phyloP scores from a whole-genome alignment of 1,284 basidiomycete species.

The Somion occarium region DNA sequence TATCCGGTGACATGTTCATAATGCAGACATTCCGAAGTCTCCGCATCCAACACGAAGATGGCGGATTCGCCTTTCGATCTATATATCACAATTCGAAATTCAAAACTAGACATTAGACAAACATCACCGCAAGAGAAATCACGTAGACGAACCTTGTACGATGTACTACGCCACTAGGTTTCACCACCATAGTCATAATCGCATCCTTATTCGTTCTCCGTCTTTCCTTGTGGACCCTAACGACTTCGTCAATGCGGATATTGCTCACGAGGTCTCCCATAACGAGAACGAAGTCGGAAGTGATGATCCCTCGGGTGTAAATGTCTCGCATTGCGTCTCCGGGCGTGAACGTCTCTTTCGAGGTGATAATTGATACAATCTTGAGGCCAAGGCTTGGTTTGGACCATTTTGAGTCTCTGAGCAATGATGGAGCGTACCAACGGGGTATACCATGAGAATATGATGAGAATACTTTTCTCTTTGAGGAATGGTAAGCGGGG shows the following conservation, averaged over 20 bases:
- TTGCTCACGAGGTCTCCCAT: slow-evolving; percentile 94
- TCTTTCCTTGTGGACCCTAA: slow-evolving; percentile 85
- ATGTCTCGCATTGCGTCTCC: slow-evolving; percentile 97
- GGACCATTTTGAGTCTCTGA: slow-evolving; percentile 77
- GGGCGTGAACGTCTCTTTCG: slow-evolving; percentile 84
- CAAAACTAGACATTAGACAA: no score
- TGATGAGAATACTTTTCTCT: not conserved
- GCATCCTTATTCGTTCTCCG: slow-evolving; percentile 86
- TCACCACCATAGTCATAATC: slow-evolving; percentile 95
- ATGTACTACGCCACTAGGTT: slow-evolving; percentile 68
- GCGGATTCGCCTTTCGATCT: slow-evolving; percentile 70
- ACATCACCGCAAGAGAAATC: no score
- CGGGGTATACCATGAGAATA: not conserved
- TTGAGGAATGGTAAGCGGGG: not conserved
- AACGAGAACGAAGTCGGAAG: slow-evolving; percentile 91
- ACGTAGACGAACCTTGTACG: slow-evolving; percentile 58
- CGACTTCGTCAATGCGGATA: slow-evolving; percentile 85
- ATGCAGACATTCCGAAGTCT: slow-evolving; percentile 74
- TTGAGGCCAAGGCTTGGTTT: slow-evolving; percentile 73
- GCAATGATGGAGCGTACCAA: slow-evolving; percentile 12
- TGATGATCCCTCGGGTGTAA: slow-evolving; percentile 90
- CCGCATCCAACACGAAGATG: slow-evolving; percentile 70
- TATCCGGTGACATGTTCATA: slow-evolving; percentile 70
- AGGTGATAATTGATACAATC: slow-evolving; percentile 84
- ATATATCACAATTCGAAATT: slow-evolving; percentile 5